Conservation (phyloP, 2,329 filamentous ascomycete genomes). For the Colletotrichum karsti region DNA sequence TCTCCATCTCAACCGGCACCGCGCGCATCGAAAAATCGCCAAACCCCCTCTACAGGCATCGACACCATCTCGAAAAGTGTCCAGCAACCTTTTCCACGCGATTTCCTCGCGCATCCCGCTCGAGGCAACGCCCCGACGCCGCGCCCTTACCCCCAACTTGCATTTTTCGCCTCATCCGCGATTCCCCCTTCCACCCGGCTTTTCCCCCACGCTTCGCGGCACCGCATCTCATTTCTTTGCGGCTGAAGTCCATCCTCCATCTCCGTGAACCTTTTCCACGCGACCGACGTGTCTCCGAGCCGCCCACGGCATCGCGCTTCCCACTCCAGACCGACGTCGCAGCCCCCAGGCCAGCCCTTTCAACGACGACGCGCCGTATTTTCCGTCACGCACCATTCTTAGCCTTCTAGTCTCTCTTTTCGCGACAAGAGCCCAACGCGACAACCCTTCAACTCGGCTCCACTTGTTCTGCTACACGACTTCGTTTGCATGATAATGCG, state of each 20-base stretch:
- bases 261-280: conserved; percentile 21
- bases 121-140: conserved; percentile 51
- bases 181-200: conserved; percentile 37
- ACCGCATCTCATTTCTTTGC: conserved; percentile 19
- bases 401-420: conserved; percentile 29
- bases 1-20: conserved; percentile 60
- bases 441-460: conserved; percentile 25
- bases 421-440: conserved; percentile 28
- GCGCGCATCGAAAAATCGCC: conserved; percentile 70
- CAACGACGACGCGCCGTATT: conserved; percentile 27
- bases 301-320: conserved; percentile 17
- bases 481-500: conserved; percentile 28
- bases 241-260: conserved; percentile 28
- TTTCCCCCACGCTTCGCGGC: conserved; percentile 29
- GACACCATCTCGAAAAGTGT: conserved; percentile 63
- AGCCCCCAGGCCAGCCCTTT: not conserved
- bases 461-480: conserved; percentile 11
- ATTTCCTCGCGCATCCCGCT: conserved; percentile 57
- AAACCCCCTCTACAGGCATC: conserved; percentile 67
- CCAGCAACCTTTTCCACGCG: conserved; percentile 63
- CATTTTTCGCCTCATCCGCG: conserved; percentile 51
- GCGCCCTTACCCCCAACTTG: conserved; percentile 42
- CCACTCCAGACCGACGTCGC: conserved; percentile 14
- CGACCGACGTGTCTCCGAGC: conserved; percentile 26
- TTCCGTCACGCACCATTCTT: conserved; percentile 17